Percentiles rank a stretch among this genome's conserved stretches.
Evolutionary conservation across 495 filamentous ascomycete genomes (phyloP).

Genomic region (Aspergillus panamensis): DNA sequence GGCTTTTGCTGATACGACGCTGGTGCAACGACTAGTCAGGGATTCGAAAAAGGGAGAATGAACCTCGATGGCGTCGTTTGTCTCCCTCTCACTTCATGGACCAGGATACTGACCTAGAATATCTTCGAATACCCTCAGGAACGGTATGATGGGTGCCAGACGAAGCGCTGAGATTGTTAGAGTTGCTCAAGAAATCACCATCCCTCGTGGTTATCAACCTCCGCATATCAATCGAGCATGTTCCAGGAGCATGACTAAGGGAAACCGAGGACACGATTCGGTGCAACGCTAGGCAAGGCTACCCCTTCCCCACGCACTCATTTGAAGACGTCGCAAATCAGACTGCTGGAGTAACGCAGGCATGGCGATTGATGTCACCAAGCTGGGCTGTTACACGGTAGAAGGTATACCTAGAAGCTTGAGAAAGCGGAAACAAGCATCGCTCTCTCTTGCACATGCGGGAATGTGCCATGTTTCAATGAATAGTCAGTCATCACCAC

Average conservation of each 20-base stretch:
- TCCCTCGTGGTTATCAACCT: neutral
- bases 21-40: neutral
- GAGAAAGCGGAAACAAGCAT: neutral
- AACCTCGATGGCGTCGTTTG: neutral
- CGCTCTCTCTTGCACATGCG: neutral
- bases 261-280: neutral
- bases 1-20: neutral
- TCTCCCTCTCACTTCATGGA: neutral
- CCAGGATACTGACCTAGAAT: neutral
- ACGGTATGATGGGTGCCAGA: neutral
- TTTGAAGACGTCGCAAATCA: slow-evolving; percentile 4
- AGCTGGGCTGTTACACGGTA: neutral
- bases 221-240: slow-evolving; percentile 3
- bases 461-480: slow-evolving; percentile 2
- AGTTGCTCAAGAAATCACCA: neutral
- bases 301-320: slow-evolving; percentile 2
- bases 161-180: neutral
- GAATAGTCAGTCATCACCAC: neutral
- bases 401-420: neutral
- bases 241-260: neutral
- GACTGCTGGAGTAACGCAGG: slow-evolving; percentile 1
- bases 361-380: slow-evolving; percentile 13
- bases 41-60: neutral
- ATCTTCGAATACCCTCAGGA: neutral
- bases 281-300: slow-evolving; percentile 7